Base-by-base conservation (phyloP, 306 rosid species). In the Fragaria nilgerrensis region DNA sequence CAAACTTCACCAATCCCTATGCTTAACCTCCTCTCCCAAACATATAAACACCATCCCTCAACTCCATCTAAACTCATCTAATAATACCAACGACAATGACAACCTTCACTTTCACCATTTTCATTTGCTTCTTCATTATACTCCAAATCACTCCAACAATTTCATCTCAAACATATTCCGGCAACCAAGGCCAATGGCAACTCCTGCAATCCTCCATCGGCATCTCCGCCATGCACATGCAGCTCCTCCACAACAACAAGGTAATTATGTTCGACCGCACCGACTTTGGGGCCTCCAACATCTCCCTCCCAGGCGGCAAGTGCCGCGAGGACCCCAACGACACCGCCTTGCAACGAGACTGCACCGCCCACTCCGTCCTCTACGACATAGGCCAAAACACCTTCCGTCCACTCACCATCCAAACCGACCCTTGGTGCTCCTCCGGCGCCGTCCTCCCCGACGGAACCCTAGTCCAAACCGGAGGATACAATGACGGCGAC, bases 141-240 rank as follows among this genome's bases (percentile, higher is more conserved):
- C 7, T 32, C 13, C 32, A 50, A 68, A 47, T 49, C 58, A 47
- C 43, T 22, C 39, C 15, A 44, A 68, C 64, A 25, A 74, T 56
- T 20, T 56, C 61, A 39, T 63, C 72, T 66, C 85, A 83, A 64
- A 4, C 56, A 1, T 17, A 48, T 4, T 70, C 78, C 58, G 68
- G 75, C 74, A 59, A 76, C 3, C 70, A 45, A 27, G 96, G 93
- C 1, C 66, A 65, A 29, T 91, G 97, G 97, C 64, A 73, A 44
- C 74, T 88, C 27, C 72, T 94, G 1, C 93, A 89, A 3, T 70
- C 77, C 25, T 90, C 59, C 88, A 83, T 94, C 0, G 96, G 97
- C 84, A 87, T 94, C 27, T 86, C 87, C 0, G 92, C 90, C 77
- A 91, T 94, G 98, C 98, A 91, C 94, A 91, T 94, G 98, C 98